Evolutionary conservation across 2,329 filamentous ascomycete species (phyloP).

Genomic region (Arthrobotrys sphaeroides): DNA sequence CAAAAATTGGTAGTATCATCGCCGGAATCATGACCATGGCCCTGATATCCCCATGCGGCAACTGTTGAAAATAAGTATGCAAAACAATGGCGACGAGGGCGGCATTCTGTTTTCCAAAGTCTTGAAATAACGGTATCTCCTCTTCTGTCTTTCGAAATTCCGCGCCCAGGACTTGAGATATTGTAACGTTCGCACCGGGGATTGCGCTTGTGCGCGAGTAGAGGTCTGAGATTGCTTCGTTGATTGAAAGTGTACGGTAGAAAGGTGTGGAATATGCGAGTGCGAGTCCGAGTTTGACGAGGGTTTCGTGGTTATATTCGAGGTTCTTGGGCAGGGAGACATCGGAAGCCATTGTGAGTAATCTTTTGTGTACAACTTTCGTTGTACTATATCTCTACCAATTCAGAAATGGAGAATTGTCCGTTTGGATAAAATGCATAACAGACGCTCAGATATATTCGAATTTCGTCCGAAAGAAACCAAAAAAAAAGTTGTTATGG

Average conservation of each 20-base stretch:
- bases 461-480: conserved; percentile 2
- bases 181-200: background rate
- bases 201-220: conserved; percentile 18
- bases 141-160: conserved; percentile 32
- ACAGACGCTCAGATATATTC: background rate
- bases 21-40: conserved; percentile 22
- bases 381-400: background rate
- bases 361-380: background rate
- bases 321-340: conserved; percentile 29
- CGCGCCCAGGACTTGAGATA: conserved; percentile 26
- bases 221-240: conserved; percentile 1
- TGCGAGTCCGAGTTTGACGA: conserved; percentile 32
- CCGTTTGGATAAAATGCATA: background rate
- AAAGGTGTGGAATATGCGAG: conserved; percentile 26
- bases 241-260: conserved; percentile 16
- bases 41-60: conserved; percentile 24
- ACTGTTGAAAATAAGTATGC: conserved; percentile 1
- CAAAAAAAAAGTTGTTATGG: background rate
- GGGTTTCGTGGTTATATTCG: conserved; percentile 15
- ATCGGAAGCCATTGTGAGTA: conserved; percentile 25
- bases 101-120: conserved; percentile 14
- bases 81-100: conserved; percentile 15
- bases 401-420: background rate
- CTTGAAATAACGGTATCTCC: conserved; percentile 25
- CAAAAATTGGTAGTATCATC: conserved; percentile 17